Base-by-base conservation (phyloP, 768 basidiomycete species). In the Mycena vitilis region DNA sequence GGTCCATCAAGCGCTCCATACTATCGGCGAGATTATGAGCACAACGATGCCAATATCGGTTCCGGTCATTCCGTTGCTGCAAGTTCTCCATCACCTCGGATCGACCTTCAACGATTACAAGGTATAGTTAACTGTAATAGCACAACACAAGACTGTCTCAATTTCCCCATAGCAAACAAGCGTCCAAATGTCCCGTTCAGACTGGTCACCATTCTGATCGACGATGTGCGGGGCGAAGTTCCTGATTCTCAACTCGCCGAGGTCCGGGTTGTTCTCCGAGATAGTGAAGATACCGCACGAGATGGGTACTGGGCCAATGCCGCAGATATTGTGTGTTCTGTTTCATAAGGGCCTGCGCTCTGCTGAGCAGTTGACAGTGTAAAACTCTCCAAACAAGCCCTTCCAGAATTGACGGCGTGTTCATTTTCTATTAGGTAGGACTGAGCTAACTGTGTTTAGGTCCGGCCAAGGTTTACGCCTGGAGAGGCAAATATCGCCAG, bases 271-370 rank as follows among this genome's bases (percentile, higher is more conserved):
- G 86, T 85, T n/a, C 76, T 93, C 44, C 85, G 77, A 73, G 73
- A 75, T 7, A 81, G 83, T 4, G 84, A 86, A 40, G 78, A 85
- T 63, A 78, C 80, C 6, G 82, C 82, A 44, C 37, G 16, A n/a
- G 89, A 87, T 71, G 87, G 89, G 6, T 91, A 84, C 72, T 93
- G 92, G 92, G 91, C 87, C 8, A 87, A 91, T 74, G 90, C 91
- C 2, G 82, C 84, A 69, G 87, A 91, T 42, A 80, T 94, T 45
- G 85, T 86, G 66, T 69, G 84, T 74, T 49, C 30, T 58, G 25
- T 1, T 48, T 66, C 10, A 47, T 51, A 25, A 9, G 20, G n/a
- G 16, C 12, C 30, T 65, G 30, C 25, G 40, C 23, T 25, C 34
- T 16, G n/a, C 34, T 65, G 51, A 48, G 36, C 47, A 36, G 57